These are phyloP conservation scores for Mucor sp. DNA, from an alignment of 371 early-diverging fungal species.

Conservation along the genomic window DNA sequence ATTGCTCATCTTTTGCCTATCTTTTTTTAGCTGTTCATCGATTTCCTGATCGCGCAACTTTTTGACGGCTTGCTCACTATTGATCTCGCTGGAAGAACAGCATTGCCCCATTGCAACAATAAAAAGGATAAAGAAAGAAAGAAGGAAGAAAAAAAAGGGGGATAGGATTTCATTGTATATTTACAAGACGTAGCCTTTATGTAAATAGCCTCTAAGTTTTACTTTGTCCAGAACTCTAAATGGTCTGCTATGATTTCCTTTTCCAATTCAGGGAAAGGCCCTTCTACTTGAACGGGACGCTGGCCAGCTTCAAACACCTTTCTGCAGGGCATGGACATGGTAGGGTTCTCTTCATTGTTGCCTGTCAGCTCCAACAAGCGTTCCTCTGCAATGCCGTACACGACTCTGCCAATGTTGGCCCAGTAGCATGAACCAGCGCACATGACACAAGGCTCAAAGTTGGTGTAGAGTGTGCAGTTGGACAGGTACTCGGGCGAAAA, in stretches of 20 bases:
- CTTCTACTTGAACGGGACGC: slow-evolving; percentile 25
- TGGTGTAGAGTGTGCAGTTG: slow-evolving; percentile 32
- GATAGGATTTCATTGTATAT: neutral
- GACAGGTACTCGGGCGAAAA: slow-evolving; percentile 25
- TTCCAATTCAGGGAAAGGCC: slow-evolving; percentile 36
- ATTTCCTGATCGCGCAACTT: slow-evolving; percentile 70
- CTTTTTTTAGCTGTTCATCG: slow-evolving; percentile 83
- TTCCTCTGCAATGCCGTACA: slow-evolving; percentile 28
- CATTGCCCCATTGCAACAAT: slow-evolving; percentile 77
- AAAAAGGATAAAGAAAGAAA: neutral
- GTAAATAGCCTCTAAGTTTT: neutral
- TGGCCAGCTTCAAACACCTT: slow-evolving; percentile 30
- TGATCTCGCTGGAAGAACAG: slow-evolving; percentile 69
- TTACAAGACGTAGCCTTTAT: neutral
- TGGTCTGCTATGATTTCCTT: slow-evolving; percentile 32
- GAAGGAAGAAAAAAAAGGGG: neutral
- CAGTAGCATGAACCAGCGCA: slow-evolving; percentile 33
- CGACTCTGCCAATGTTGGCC: slow-evolving; percentile 32
- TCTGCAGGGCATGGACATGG: slow-evolving; percentile 31
- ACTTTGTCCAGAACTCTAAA: slow-evolving; percentile 28
- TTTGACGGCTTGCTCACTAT: slow-evolving; percentile 18
- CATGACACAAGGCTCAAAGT: slow-evolving; percentile 40
- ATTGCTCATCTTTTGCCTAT: slow-evolving; percentile 74
- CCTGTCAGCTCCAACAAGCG: slow-evolving; percentile 25
- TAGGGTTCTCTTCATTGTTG: slow-evolving; percentile 29